phyloP scores from a whole-genome alignment of 2,329 filamentous ascomycete genomes.

The Endocalyx cinctus region DNA sequence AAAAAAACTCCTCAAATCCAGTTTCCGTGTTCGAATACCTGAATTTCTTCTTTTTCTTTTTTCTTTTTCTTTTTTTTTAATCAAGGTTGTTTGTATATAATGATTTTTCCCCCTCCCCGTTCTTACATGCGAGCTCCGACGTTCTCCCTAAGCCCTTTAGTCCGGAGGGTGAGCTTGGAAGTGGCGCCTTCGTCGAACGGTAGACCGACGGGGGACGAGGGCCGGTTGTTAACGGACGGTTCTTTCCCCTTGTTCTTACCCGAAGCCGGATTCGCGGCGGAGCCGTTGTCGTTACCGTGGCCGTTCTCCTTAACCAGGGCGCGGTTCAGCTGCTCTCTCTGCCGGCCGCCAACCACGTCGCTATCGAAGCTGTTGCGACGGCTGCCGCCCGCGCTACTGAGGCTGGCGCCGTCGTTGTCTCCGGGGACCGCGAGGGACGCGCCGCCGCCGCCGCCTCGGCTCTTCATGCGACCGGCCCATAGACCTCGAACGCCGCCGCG shows the following conservation, averaged over 20 bases:
- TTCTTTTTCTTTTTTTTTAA: too few relatives aligned
- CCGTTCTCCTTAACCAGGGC: conserved; percentile 26
- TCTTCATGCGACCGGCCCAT: conserved; percentile 44
- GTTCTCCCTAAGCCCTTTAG: not conserved
- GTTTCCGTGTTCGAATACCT: too few relatives aligned
- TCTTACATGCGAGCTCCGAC: not conserved
- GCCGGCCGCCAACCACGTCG: conserved; percentile 25
- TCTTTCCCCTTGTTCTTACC: conserved; percentile 4
- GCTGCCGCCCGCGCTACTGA: conserved; percentile 31
- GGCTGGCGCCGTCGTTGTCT: conserved; percentile 28
- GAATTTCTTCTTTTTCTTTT: too few relatives aligned
- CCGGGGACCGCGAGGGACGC: conserved; percentile 17
- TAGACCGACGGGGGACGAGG: not conserved
- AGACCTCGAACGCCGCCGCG: conserved; percentile 57
- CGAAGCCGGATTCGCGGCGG: too few relatives aligned
- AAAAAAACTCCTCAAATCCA: too few relatives aligned
- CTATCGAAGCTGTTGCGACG: conserved; percentile 28
- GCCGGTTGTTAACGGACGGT: too few relatives aligned
- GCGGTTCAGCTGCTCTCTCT: conserved; percentile 37
- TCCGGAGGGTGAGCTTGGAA: not conserved
- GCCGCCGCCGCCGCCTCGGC: conserved; percentile 18
- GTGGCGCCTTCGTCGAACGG: not conserved
- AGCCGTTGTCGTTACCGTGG: too few relatives aligned
- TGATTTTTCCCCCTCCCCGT: too few relatives aligned
- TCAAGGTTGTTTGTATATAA: too few relatives aligned